These are phyloP conservation scores for Ramaria sp. DNA, from an alignment of 768 basidiomycete species.

Conservation along the genomic window DNA sequence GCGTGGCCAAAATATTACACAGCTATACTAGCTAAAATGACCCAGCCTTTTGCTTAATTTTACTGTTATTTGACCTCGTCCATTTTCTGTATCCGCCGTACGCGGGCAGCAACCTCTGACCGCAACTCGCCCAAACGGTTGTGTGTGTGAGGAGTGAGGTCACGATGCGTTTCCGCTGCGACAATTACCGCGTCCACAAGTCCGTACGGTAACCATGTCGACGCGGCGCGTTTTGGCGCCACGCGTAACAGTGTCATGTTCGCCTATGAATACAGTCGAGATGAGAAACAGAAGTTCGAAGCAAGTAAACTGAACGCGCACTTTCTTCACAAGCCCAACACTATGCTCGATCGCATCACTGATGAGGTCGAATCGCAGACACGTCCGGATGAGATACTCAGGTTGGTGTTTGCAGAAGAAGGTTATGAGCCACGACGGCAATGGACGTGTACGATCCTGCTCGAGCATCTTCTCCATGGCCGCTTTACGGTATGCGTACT, in stretches of 20 bases:
- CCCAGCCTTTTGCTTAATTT: neutral
- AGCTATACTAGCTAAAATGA: neutral
- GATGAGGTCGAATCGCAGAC: conserved; percentile 69
- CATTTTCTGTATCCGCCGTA: conserved; percentile 60
- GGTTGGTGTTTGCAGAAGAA: conserved; percentile 66
- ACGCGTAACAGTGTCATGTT: conserved; percentile 32
- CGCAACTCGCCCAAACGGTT: conserved; percentile 39
- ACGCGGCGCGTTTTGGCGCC: conserved; percentile 36
- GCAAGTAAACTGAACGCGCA: conserved; percentile 21
- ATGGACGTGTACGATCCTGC: conserved; percentile 39
- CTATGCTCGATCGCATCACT: conserved; percentile 68
- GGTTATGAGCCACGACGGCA: conserved; percentile 79
- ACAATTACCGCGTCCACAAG: conserved; percentile 74
- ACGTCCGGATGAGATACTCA: conserved; percentile 73
- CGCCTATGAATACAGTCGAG: neutral
- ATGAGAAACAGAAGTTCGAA: neutral
- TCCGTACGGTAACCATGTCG: conserved; percentile 76
- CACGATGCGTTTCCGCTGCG: conserved; percentile 40
- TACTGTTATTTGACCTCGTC: conserved; percentile 22
- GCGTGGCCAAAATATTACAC: neutral
- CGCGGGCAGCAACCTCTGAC: conserved; percentile 47
- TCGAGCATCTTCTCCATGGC: conserved; percentile 69
- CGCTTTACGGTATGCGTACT: conserved; percentile 67
- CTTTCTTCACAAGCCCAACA: conserved; percentile 61
- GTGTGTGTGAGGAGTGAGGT: conserved; percentile 32